Conservation (phyloP, 208 protist genomes). For the Trypanosoma platydactyli region DNA sequence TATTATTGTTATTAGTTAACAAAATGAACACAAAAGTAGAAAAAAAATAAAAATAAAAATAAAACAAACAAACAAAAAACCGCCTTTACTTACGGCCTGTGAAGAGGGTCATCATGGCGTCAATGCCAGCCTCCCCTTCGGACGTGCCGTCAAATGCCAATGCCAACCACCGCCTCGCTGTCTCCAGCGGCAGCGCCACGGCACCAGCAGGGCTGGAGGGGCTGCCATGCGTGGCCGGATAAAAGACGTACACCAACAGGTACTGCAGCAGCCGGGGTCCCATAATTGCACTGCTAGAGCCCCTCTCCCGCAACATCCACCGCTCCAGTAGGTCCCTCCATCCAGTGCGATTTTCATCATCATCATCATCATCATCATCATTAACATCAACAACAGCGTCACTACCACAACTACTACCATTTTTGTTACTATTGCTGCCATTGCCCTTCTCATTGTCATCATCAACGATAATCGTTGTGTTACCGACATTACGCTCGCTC, state of each 20-base stretch:
- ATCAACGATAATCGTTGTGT: conserved; percentile 10
- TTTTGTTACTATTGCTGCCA: background rate
- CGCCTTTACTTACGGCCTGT: conserved; percentile 1
- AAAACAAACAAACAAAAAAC: background rate
- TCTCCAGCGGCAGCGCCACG: conserved; percentile 5
- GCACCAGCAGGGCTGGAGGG: background rate
- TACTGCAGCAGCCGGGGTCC: conserved; percentile 60
- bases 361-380: conserved; percentile 21
- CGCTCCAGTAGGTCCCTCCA: conserved; percentile 23
- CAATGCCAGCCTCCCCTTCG: conserved; percentile 8
- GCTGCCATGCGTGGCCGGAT: conserved; percentile 1
- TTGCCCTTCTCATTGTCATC: conserved; percentile 4
- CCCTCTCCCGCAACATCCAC: conserved; percentile 16
- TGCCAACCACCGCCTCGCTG: conserved; percentile 27
- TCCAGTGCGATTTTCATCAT: conserved; percentile 6
- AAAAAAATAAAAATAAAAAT: conserved; percentile 18
- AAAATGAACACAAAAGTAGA: no score
- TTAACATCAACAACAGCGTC: background rate
- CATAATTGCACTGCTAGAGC: conserved; percentile 18
- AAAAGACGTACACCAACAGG: conserved; percentile 63
- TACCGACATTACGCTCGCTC: conserved; percentile 16
- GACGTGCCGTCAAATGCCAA: conserved; percentile 1
- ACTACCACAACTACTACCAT: conserved; percentile 14
- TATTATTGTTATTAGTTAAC: no score
- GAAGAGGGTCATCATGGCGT: conserved; percentile 26